A percentile compares a stretch with the other conserved stretches of the same genome.
phyloP scores from a whole-genome alignment of 305 asterid genomes.

The Lippia alba region DNA sequence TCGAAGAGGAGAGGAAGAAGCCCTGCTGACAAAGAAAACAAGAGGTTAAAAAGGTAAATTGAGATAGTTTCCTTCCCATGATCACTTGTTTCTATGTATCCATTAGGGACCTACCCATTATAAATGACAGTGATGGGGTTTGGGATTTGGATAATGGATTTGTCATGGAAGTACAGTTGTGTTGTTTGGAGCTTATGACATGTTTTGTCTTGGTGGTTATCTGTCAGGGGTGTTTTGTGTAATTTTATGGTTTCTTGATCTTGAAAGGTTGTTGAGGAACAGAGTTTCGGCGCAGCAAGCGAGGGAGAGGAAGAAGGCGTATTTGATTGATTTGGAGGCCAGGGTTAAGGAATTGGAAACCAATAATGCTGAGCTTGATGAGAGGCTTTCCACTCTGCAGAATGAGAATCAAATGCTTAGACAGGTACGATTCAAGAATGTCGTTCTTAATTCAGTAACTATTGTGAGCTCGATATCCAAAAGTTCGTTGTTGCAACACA shows the following conservation, averaged over 20 bases:
- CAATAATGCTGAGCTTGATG: constrained; percentile 93
- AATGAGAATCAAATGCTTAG: constrained; percentile 65
- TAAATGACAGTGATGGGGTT: no score
- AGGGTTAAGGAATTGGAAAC: constrained; percentile 88
- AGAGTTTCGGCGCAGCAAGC: constrained; percentile 99
- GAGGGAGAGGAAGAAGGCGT: constrained; percentile 98
- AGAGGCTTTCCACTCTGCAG: constrained; percentile 65
- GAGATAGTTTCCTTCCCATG: constrained; percentile 30
- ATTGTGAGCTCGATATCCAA: neutral
- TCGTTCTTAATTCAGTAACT: neutral
- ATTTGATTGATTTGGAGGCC: constrained; percentile 82
- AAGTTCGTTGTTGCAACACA: neutral
- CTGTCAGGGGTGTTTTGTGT: constrained; percentile 18
- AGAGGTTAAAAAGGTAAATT: constrained; percentile 80
- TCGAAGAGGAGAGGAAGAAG: constrained; percentile 83
- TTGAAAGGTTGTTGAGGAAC: constrained; percentile 86
- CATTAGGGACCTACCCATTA: no score
- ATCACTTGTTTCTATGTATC: no score
- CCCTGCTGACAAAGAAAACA: constrained; percentile 93
- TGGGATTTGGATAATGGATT: no score
- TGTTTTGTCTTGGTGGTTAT: neutral
- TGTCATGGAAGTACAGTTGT: neutral
- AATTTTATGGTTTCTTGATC: constrained; percentile 23
- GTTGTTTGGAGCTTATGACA: neutral
- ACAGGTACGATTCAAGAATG: constrained; percentile 43